Conservation (phyloP, 345 rosid species). For the Bruguiera sexangula region DNA sequence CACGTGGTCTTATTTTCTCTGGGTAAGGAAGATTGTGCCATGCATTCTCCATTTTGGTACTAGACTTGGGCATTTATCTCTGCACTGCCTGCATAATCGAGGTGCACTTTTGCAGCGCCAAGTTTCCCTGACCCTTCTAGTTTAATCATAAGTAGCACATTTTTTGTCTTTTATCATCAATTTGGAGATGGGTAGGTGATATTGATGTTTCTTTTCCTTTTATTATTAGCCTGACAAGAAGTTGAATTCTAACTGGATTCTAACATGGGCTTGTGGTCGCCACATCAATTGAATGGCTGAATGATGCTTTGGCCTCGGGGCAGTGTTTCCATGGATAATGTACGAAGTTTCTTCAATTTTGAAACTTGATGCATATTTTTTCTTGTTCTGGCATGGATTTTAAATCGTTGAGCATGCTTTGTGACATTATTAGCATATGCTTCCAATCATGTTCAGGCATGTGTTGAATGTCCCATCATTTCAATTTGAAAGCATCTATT, state of each 20-base stretch:
- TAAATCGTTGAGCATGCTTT: background rate
- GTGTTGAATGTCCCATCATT: background rate
- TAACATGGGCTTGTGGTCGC: slow-evolving; percentile 67
- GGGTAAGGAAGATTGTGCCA: slow-evolving; percentile 40
- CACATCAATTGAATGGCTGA: slow-evolving; percentile 72
- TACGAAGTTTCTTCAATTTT: slow-evolving; percentile 45
- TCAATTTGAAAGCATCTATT: background rate
- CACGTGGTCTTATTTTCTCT: slow-evolving; percentile 59
- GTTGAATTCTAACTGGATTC: slow-evolving; percentile 70
- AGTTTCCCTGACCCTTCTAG: background rate
- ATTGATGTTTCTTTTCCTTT: slow-evolving; percentile 1
- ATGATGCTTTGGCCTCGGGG: slow-evolving; percentile 72
- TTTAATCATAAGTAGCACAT: background rate
- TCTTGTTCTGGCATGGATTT: background rate
- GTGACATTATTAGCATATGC: too few species aligned
- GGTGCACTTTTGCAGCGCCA: background rate
- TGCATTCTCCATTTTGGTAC: background rate
- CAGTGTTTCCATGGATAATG: slow-evolving; percentile 92
- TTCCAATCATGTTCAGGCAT: too few species aligned
- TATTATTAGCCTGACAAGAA: slow-evolving; percentile 80
- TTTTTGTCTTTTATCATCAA: background rate
- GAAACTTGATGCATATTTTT: background rate
- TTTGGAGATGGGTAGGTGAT: background rate
- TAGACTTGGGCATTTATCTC: background rate
- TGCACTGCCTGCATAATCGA: background rate